Percentiles rank a stretch among this genome's conserved stretches.
Evolutionary conservation across 768 basidiomycete genomes (phyloP).

Genomic region (Pisolithus marmoratus): DNA sequence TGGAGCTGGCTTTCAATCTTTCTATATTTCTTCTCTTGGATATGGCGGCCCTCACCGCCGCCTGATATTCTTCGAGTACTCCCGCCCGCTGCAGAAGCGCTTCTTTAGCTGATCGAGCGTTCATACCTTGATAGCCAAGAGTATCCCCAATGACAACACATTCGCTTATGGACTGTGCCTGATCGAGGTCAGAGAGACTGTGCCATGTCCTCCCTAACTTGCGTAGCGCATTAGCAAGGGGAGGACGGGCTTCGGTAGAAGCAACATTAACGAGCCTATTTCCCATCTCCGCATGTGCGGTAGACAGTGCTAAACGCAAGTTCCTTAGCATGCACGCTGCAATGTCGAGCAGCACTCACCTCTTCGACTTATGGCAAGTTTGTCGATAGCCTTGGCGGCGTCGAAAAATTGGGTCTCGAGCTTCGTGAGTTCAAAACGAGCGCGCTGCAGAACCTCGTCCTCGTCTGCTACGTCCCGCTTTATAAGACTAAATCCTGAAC

Average conservation of each 20-base stretch:
- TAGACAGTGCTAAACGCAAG: constrained; percentile 56
- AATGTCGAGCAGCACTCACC: constrained; percentile 36
- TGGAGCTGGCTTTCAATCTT: constrained; percentile 77
- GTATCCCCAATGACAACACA: constrained; percentile 95
- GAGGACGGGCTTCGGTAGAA: constrained; percentile 81
- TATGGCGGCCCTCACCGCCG: constrained; percentile 89
- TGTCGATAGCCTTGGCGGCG: constrained; percentile 86
- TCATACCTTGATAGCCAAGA: constrained; percentile 92
- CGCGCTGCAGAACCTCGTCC: constrained; percentile 86
- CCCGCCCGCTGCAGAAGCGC: constrained; percentile 85
- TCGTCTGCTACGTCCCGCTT: constrained; percentile 84
- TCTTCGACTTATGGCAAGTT: constrained; percentile 74
- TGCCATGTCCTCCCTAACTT: constrained; percentile 88
- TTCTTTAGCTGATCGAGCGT: constrained; percentile 95
- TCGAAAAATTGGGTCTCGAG: constrained; percentile 91
- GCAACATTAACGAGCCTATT: constrained; percentile 87
- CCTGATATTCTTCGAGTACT: constrained; percentile 91
- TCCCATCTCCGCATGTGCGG: constrained; percentile 84
- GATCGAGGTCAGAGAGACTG: constrained; percentile 80
- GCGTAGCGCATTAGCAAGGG: constrained; percentile 75
- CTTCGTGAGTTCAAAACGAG: constrained; percentile 87
- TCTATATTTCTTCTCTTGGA: constrained; percentile 91
- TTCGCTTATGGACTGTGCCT: constrained; percentile 90
- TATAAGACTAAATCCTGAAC: constrained; percentile 72
- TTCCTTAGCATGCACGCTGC: not conserved